Percentiles rank a stretch among this genome's conserved stretches.
phyloP scores from a whole-genome alignment of 1,139 yeast species.

The Yamadazyma dendronema region DNA sequence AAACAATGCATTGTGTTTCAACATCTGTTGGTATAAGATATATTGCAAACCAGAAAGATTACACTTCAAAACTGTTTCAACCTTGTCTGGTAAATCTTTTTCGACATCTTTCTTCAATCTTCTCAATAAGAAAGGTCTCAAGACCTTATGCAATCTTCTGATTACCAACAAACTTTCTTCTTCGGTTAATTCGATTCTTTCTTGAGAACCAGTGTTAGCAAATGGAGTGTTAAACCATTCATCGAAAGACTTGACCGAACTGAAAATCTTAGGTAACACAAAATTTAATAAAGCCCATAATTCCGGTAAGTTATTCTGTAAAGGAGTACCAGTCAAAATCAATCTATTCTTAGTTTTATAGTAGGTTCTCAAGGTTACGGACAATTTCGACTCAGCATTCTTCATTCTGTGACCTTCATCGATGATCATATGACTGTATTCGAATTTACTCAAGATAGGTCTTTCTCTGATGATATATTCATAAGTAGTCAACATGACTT shows the following conservation, averaged over 20 bases:
- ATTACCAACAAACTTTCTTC: conserved; percentile 94
- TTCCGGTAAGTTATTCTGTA: conserved; percentile 82
- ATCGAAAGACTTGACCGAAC: conserved; percentile 81
- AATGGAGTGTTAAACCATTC: conserved; percentile 89
- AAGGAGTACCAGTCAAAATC: conserved; percentile 84
- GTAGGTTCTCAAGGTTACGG: conserved; percentile 66
- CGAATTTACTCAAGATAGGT: conserved; percentile 61
- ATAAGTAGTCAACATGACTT: conserved; percentile 73
- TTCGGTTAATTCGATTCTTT: conserved; percentile 75
- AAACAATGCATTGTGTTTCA: conserved; percentile 64
- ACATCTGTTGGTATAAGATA: conserved; percentile 75
- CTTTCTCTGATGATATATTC: conserved; percentile 78
- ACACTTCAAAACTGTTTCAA: conserved; percentile 93
- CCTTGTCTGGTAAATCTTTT: conserved; percentile 92
- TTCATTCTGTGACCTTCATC: conserved; percentile 93
- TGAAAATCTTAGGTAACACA: conserved; percentile 76
- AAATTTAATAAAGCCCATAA: conserved; percentile 80
- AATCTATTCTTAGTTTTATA: conserved; percentile 75
- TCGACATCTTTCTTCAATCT: conserved; percentile 97
- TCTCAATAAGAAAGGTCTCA: conserved; percentile 90
- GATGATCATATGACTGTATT: conserved; percentile 84
- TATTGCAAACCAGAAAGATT: conserved; percentile 87
- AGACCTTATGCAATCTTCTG: conserved; percentile 92
- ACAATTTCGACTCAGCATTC: conserved; percentile 71
- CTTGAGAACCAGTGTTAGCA: conserved; percentile 80